These are phyloP conservation scores for Epichloe glyceriae DNA, from an alignment of 2,329 filamentous ascomycete species.

Conservation along the genomic window DNA sequence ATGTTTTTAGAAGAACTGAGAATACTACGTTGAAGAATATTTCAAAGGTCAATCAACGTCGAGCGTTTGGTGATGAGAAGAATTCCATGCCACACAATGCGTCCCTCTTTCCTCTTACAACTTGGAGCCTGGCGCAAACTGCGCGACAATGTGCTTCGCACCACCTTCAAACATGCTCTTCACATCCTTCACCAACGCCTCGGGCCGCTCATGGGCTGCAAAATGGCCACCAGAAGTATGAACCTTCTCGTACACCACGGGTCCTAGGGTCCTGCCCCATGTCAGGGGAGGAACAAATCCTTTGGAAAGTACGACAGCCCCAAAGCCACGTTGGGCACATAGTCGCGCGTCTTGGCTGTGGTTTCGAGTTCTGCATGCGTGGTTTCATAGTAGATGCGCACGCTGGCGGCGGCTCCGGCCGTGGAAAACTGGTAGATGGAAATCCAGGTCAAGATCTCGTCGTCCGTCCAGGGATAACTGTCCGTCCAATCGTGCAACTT, in stretches of 20 bases:
- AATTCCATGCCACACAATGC: background rate
- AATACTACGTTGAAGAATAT: too few relatives aligned
- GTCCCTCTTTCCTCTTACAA: background rate
- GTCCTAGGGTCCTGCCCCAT: constrained; percentile 46
- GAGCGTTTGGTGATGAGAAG: too few relatives aligned
- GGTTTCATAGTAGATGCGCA: constrained; percentile 62
- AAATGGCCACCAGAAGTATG: constrained; percentile 47
- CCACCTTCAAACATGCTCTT: constrained; percentile 38
- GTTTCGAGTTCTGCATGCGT: constrained; percentile 24
- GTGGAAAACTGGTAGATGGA: constrained; percentile 58
- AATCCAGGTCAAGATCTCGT: constrained; percentile 65
- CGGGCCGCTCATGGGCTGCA: constrained; percentile 44
- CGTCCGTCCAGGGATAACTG: constrained; percentile 57
- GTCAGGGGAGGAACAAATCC: constrained; percentile 41
- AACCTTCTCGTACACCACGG: constrained; percentile 42
- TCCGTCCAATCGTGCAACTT: constrained; percentile 71
- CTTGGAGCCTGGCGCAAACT: background rate
- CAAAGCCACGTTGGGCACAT: constrained; percentile 24
- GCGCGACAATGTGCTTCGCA: constrained; percentile 1
- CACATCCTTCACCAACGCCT: constrained; percentile 38
- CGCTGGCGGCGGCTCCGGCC: constrained; percentile 54
- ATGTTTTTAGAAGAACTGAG: too few relatives aligned
- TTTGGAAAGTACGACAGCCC: constrained; percentile 43
- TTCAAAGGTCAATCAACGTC: too few relatives aligned
- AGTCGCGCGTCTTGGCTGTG: constrained; percentile 9